These are phyloP conservation scores for Lasiodiplodia gonubiensis DNA, from an alignment of 2,329 filamentous ascomycete genomes.

Conservation along the genomic window DNA sequence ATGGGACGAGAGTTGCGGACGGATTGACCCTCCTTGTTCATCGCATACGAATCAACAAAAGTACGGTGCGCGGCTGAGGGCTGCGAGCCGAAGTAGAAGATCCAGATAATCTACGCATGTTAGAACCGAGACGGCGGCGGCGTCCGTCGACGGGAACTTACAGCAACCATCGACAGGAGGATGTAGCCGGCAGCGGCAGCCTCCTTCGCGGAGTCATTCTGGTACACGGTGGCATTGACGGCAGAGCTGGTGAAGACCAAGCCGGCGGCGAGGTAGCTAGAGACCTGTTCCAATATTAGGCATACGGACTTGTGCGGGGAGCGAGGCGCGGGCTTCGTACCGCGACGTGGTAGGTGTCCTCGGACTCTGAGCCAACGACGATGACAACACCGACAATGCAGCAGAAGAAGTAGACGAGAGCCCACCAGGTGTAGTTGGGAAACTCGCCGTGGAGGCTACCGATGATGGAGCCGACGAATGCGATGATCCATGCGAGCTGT, in stretches of 20 bases:
- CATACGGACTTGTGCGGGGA: background rate
- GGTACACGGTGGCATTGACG: slow-evolving; percentile 86
- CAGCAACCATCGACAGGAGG: slow-evolving; percentile 87
- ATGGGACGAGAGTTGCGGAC: slow-evolving; percentile 70
- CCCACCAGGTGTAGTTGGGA: slow-evolving; percentile 93
- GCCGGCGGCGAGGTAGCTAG: slow-evolving; percentile 82
- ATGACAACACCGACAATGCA: slow-evolving; percentile 79
- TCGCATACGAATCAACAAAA: slow-evolving; percentile 93
- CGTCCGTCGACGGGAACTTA: slow-evolving; percentile 57
- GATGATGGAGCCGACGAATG: slow-evolving; percentile 85
- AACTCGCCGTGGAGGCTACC: slow-evolving; percentile 66
- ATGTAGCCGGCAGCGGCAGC: slow-evolving; percentile 93
- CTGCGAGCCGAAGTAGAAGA: slow-evolving; percentile 96
- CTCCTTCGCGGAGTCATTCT: slow-evolving; percentile 72
- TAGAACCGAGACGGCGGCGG: slow-evolving; percentile 32
- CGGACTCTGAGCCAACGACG: slow-evolving; percentile 82
- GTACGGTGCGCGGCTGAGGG: slow-evolving; percentile 84
- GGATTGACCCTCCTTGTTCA: slow-evolving; percentile 78
- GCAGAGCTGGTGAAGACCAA: slow-evolving; percentile 85
- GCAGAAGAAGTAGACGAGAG: slow-evolving; percentile 82
- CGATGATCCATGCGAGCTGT: slow-evolving; percentile 93
- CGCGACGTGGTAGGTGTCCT: slow-evolving; percentile 89
- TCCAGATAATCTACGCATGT: slow-evolving; percentile 82
- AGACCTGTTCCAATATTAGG: slow-evolving; percentile 61
- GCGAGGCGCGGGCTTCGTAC: slow-evolving; percentile 46